Percentiles rank a stretch among this genome's conserved stretches.
Evolutionary conservation across 2,329 filamentous ascomycete genomes (phyloP).

Genomic region (Cladosporium phlei): DNA sequence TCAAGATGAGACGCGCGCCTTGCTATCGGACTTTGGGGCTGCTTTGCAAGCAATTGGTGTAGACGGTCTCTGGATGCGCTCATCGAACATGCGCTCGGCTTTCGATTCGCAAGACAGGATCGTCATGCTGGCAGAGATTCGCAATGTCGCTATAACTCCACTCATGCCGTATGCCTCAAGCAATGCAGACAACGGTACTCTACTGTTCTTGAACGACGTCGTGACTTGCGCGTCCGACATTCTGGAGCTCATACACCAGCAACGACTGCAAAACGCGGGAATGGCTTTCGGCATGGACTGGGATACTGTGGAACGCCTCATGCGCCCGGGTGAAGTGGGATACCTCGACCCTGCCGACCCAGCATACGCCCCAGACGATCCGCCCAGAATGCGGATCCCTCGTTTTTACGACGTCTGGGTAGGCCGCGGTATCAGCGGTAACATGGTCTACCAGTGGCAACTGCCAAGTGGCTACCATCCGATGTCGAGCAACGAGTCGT

Average conservation of each 20-base stretch:
- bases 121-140: constrained; percentile 13
- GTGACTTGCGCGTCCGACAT: constrained; percentile 12
- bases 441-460: constrained; percentile 1
- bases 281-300: constrained; percentile 14
- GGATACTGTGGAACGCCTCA: not conserved
- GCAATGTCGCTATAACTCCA: constrained; percentile 10
- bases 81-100: constrained; percentile 10
- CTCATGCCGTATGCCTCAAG: constrained; percentile 6
- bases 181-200: not conserved
- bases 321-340: constrained; percentile 3
- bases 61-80: constrained; percentile 11
- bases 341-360: constrained; percentile 2
- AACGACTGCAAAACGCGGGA: constrained; percentile 3
- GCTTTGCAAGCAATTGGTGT: constrained; percentile 8
- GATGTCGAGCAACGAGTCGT: not conserved
- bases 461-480: not conserved
- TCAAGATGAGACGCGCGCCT: constrained; percentile 1
- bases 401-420: constrained; percentile 12
- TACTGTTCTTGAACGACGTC: constrained; percentile 14
- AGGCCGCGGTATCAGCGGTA: constrained; percentile 10
- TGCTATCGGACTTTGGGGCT: constrained; percentile 6
- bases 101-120: constrained; percentile 1
- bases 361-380: not conserved
- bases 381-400: not conserved
- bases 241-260: constrained; percentile 11